Conservation (phyloP, 805 yeast species). For the Schizosaccharomyces lindneri region DNA sequence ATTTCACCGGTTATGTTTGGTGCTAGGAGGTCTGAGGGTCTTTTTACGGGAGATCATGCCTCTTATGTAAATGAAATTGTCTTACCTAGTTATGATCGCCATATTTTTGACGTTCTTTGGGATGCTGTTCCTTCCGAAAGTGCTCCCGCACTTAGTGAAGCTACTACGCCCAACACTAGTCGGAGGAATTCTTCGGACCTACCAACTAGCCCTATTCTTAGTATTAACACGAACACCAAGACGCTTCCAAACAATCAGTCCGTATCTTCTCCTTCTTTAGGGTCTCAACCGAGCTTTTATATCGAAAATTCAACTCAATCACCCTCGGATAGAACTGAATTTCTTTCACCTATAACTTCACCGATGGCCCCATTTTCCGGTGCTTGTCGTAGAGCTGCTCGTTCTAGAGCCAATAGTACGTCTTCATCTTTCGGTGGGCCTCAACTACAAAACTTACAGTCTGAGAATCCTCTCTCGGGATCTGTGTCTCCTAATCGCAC, state of each 20-base stretch:
- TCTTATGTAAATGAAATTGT: constrained; percentile 36
- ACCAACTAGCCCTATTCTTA: not conserved
- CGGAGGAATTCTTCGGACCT: not conserved
- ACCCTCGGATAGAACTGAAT: not conserved
- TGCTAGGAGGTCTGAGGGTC: constrained; percentile 17
- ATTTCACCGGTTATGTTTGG: constrained; percentile 66
- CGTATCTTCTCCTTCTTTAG: not conserved
- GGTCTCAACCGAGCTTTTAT: not conserved
- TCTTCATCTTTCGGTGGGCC: not conserved
- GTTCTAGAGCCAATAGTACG: not conserved
- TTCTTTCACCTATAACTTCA: not conserved
- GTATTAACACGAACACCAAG: not conserved
- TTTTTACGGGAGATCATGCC: constrained; percentile 13
- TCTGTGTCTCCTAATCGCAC: not conserved
- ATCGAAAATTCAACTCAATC: not conserved
- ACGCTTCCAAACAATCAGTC: not conserved
- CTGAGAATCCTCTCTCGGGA: not conserved
- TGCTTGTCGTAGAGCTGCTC: not conserved
- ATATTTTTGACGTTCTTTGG: constrained; percentile 61
- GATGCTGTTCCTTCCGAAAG: constrained; percentile 25
- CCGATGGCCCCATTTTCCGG: not conserved
- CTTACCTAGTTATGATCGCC: constrained; percentile 73
- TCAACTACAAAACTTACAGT: not conserved
- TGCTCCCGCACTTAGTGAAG: constrained; percentile 17
- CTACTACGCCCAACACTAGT: constrained; percentile 15